Conservation (phyloP, 2,329 filamentous ascomycete species). For the Clonostachys sp. region DNA sequence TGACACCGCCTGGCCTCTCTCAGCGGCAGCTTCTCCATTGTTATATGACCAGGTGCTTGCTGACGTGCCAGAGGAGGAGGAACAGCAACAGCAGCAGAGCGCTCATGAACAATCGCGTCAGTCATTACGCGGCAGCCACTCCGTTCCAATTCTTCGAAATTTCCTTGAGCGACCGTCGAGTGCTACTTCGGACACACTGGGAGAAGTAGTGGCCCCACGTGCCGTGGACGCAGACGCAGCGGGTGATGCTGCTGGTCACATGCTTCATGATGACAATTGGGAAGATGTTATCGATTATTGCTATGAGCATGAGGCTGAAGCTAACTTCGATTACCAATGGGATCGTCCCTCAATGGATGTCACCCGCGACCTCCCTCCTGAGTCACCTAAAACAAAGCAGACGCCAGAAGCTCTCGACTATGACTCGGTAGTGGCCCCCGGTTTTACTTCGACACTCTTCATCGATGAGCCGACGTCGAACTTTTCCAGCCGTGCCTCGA, state of each 20-base stretch:
- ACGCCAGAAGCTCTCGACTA: not conserved
- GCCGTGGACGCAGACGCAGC: conserved; percentile 10
- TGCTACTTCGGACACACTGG: conserved; percentile 48
- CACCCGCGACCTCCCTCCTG: conserved; percentile 6
- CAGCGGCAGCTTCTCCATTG: conserved; percentile 11
- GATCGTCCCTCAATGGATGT: conserved; percentile 50
- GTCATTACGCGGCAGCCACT: conserved; percentile 50
- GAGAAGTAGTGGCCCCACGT: conserved; percentile 21
- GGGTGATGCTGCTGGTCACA: conserved; percentile 14
- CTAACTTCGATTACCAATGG: conserved; percentile 64
- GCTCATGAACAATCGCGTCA: conserved; percentile 26
- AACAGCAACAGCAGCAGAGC: conserved; percentile 15
- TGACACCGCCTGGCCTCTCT: conserved; percentile 35
- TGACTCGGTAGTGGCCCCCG: not conserved
- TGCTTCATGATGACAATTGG: conserved; percentile 46
- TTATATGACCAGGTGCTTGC: conserved; percentile 41
- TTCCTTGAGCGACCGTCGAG: conserved; percentile 37
- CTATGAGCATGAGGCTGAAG: conserved; percentile 65
- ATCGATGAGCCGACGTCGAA: conserved; percentile 43
- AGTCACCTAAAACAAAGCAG: conserved; percentile 1
- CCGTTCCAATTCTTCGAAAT: conserved; percentile 49
- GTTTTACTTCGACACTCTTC: conserved; percentile 10
- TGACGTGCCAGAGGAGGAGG: conserved; percentile 61
- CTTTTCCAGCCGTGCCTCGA: conserved; percentile 14
- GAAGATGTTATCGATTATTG: conserved; percentile 69